These are phyloP conservation scores for Leptosphaerulina australis DNA, from an alignment of 2,329 filamentous ascomycete genomes.

Conservation along the genomic window DNA sequence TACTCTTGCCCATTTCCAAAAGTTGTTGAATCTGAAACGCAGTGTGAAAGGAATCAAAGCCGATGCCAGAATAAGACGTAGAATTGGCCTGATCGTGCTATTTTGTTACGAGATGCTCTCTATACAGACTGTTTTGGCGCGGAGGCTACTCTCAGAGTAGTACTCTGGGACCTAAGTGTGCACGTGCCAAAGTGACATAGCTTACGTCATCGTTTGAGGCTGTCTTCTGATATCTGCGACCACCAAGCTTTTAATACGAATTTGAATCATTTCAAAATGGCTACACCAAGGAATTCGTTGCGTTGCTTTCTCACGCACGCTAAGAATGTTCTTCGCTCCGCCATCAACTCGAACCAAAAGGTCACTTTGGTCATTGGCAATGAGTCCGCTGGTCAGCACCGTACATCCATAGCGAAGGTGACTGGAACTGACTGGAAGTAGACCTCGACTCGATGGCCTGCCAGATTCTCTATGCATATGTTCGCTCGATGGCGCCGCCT, in stretches of 20 bases:
- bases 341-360: constrained; percentile 48
- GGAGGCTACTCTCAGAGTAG: too few species aligned
- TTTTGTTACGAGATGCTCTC: too few species aligned
- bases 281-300: constrained; percentile 54
- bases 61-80: too few species aligned
- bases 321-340: constrained; percentile 50
- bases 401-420: neutral
- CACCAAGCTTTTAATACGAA: neutral
- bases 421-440: constrained; percentile 39
- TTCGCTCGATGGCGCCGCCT: constrained; percentile 65
- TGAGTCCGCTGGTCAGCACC: constrained; percentile 56
- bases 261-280: constrained; percentile 37
- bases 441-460: constrained; percentile 83
- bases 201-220: constrained; percentile 13
- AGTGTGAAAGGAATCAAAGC: too few species aligned
- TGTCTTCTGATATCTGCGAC: neutral
- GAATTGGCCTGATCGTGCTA: too few species aligned
- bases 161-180: neutral
- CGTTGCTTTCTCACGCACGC: constrained; percentile 55
- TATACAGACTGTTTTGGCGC: too few species aligned
- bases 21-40: too few species aligned
- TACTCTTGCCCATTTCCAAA: too few species aligned
- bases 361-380: constrained; percentile 61
- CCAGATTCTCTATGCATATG: constrained; percentile 74
- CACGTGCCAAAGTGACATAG: constrained; percentile 3